Base-by-base conservation (phyloP, 257 asterid genomes). In the Solanum acaule region DNA sequence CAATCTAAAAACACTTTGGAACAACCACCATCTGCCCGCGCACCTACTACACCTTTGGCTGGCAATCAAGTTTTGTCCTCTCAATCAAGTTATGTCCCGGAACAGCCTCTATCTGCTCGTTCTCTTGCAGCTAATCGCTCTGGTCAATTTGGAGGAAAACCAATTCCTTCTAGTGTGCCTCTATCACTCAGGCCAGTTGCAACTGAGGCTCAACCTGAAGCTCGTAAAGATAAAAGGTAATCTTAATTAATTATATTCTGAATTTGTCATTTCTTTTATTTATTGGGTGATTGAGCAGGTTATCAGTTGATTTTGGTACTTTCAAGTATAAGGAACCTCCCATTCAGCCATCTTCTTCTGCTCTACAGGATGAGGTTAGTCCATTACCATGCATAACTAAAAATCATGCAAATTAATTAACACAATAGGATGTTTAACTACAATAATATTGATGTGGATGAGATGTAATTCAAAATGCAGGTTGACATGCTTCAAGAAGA, bases 401-500 rank as follows among this genome's bases (percentile, higher is more conserved):
- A 63, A 63, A 23, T n/a, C 71, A 63, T 63, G 71, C 29, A 22
- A n/a, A 12, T 25, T 25, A 25, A 25, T 67, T 12, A 67, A 25
- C 34, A 67, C 73, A 67, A 11, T 42, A 42, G 49, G 49, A 42
- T 42, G 14, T 42, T 42, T 42, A 42, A 42, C 49, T 42, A 42
- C 56, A 46, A 46, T 46, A 77, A 38, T 88, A 67, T 76, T 83
- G 87, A 35, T 72, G 73, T 87, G 91, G 75, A 90, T 71, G 85
- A 35, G 46, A 4, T 89, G 27, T 89, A 59, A 59, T 86, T 88
- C 70, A 42, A 87, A 42, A 42, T 42, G 92, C 97, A 97, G 99
- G 94, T 97, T 89, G 99, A 97, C 91, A 94, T 96, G 98, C 99
- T 97, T 90, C 99, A 97, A 89, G 99, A 96, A 94, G 98, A 97